Evolutionary conservation across 768 basidiomycete genomes (phyloP), one percentile per base, ranked within the genome.

Genomic region (Gloeopeniophorella convolvens): DNA sequence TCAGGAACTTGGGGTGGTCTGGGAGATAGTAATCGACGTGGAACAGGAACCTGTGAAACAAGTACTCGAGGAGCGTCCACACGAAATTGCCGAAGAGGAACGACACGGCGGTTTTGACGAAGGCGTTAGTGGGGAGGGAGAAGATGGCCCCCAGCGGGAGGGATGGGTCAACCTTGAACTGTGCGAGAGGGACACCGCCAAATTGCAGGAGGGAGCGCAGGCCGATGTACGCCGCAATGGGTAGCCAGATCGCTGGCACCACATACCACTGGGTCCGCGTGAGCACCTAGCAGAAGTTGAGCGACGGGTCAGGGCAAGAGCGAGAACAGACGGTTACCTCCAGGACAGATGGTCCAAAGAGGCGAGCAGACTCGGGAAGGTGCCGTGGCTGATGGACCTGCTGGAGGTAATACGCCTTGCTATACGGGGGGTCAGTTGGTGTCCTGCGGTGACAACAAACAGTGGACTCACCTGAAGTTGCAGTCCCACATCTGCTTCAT

Each of bases 301-400:
- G 24, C 15, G 26, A 35, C 16, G 23, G 33, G 35, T 45, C 28
- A 42, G 26, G 15, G 31, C 31, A 45, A 45, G 39, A 9, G 31
- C 54, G 35, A 47, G 21, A 39, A 21, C 1, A 23, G 30, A 62
- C 71, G 31, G n/a, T n/a, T 51, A 83, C 87, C 78, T 99, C 95
- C 27, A 96, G 80, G 50, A 82, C 74, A 34, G 76, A 71, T 2
- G 85, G 81, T 11, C 84, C 88, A 64, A 99, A 98, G 51, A 99
- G 71, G 57, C 90, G 82, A 2, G 94, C 93, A 15, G 88, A 83
- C 44, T 89, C 75, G 6, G 79, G 67, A 45, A 94, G 67, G 65
- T 94, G 94, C 35, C 96, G 79, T 1, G 96, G 95, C 65, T 97
- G 93, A 66, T 99, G 96, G 0, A 99, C 89, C 66, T 99, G 96